A percentile compares a stretch with the other conserved stretches of the same genome.
These are phyloP conservation scores for Rhizopus arrhizus DNA, from an alignment of 371 early-diverging fungal genomes.

Conservation along the genomic window DNA sequence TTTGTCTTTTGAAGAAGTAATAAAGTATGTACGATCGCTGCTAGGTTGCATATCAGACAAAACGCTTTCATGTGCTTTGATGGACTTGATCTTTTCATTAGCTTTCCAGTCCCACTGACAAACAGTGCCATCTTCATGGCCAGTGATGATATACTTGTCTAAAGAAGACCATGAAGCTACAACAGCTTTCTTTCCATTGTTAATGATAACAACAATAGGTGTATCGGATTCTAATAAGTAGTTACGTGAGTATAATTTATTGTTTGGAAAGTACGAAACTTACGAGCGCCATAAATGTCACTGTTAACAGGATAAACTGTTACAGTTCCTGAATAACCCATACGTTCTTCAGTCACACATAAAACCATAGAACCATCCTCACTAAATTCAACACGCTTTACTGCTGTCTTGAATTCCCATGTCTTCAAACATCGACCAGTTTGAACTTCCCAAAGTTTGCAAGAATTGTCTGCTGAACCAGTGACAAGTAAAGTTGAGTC, in stretches of 20 bases:
- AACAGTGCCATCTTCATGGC: constrained; percentile 92
- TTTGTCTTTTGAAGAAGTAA: constrained; percentile 97
- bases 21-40: constrained; percentile 92
- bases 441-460: constrained; percentile 93
- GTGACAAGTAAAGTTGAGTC: constrained; percentile 80
- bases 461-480: constrained; percentile 94
- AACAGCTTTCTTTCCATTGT: constrained; percentile 85
- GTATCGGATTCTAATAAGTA: constrained; percentile 63
- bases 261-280: neutral
- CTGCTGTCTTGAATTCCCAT: constrained; percentile 90
- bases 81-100: constrained; percentile 64
- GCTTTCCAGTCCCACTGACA: constrained; percentile 87
- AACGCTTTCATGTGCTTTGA: constrained; percentile 70
- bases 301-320: constrained; percentile 78
- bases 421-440: constrained; percentile 90
- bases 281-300: constrained; percentile 52
- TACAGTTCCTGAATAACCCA: constrained; percentile 88
- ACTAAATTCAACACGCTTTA: constrained; percentile 91
- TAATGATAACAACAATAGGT: constrained; percentile 66
- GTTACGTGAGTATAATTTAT: neutral
- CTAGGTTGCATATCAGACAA: constrained; percentile 96
- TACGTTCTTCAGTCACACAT: constrained; percentile 94
- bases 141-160: constrained; percentile 89
- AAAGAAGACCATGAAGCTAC: constrained; percentile 91
- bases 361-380: constrained; percentile 86